Evolutionary conservation across 768 basidiomycete genomes (phyloP), one percentile per base, ranked within the genome.

Genomic region (Rhodocollybia butyracea): DNA sequence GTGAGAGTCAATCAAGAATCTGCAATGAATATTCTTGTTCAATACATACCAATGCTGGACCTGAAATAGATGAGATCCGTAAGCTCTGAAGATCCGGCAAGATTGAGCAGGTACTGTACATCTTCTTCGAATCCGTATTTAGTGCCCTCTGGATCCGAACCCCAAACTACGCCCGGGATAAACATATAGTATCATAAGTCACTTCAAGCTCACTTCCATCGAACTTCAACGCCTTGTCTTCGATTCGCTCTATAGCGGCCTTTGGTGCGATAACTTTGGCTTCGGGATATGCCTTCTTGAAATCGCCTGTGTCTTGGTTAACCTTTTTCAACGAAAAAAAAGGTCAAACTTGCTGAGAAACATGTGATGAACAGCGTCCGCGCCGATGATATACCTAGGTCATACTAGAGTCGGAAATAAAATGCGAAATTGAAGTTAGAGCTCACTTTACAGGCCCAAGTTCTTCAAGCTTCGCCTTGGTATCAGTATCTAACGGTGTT

Each of bases 111-210:
- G 56, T 6, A 22, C 55, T 65, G 41, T 36, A 76, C 75, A 61
- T 89, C 88, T 31, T 79, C 79, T 68, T 94, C 90, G 60, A 90
- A 94, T 0, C 90, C 92, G 59, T 91, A 93, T 48, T 74, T 74
- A 27, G 85, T 86, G 8, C 73, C 74, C 3, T 80, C 76, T 3
- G 83, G 78, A 63, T 88, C 86, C n/a, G 71, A 67, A 13, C 88
- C 88, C 73, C 83, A 88, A 2, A 75, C 81, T 80, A 36, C 11
- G 6, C 7, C 45, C 45, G 29, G 27, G 21, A 42, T 27, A n/a
- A 42, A 29, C 17, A 30, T 13, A 4, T 5, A 24, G n/a, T 19
- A n/a, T 19, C n/a, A 22, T 34, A 34, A 10, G 30, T 19, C 38
- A 41, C 3, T 3, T 36, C 5, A 32, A 26, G 68, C 78, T 42